These are phyloP conservation scores for Acidiella bohemica DNA, from an alignment of 495 filamentous ascomycete species.

Conservation along the genomic window DNA sequence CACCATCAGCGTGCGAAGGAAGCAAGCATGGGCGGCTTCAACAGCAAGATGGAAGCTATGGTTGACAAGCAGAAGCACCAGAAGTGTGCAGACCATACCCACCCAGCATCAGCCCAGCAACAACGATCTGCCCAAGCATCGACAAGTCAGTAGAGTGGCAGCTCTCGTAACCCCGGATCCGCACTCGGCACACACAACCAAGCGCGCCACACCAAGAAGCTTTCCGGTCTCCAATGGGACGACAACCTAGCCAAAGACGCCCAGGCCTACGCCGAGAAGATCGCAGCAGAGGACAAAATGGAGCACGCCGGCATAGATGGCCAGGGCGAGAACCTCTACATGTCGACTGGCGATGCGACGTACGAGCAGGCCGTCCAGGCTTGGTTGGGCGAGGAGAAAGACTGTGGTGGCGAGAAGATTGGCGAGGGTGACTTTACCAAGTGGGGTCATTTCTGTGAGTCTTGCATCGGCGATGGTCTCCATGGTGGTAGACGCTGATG, in stretches of 20 bases:
- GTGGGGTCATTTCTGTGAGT: conserved; percentile 27
- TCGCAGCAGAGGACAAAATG: background rate
- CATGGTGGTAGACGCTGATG: background rate
- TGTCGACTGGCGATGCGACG: conserved; percentile 11
- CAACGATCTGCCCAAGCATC: no score
- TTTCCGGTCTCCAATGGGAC: background rate
- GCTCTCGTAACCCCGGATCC: no score
- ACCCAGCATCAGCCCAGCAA: no score
- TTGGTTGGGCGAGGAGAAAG: conserved; percentile 27
- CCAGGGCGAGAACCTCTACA: conserved; percentile 33
- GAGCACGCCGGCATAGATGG: conserved; percentile 10
- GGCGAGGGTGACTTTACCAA: conserved; percentile 26
- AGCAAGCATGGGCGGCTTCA: no score
- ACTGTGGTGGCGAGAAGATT: conserved; percentile 31
- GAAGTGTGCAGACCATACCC: no score
- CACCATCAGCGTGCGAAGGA: no score
- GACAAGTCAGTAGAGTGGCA: no score
- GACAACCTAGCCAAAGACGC: background rate
- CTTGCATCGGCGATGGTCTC: background rate
- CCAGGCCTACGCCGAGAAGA: background rate
- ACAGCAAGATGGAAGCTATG: no score
- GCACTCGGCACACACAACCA: background rate
- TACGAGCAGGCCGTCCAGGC: conserved; percentile 14
- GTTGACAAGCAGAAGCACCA: no score
- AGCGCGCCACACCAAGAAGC: background rate